Percentiles rank a stretch among this genome's conserved stretches.
phyloP scores from a whole-genome alignment of 805 yeast genomes.

The Candida jianshihensis region DNA sequence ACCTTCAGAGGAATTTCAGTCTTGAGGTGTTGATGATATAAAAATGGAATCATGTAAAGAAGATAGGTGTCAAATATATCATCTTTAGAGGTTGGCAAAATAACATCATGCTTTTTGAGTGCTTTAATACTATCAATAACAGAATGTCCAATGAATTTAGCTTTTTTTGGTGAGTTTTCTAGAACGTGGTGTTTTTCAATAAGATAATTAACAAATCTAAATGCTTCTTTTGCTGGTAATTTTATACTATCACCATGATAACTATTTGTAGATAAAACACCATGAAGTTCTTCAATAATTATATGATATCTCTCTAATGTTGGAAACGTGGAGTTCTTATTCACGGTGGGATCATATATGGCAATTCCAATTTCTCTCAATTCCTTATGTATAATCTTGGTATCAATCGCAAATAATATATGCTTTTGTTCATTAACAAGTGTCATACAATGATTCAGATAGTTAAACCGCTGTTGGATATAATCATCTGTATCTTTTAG shows the following conservation, averaged over 20 bases:
- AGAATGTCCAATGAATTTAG: constrained; percentile 5
- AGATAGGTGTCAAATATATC: constrained; percentile 9
- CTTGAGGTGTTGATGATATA: neutral
- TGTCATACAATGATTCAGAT: constrained; percentile 7
- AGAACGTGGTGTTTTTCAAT: constrained; percentile 2
- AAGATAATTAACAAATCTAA: constrained; percentile 4
- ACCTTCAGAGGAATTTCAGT: constrained; percentile 1
- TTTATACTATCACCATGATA: constrained; percentile 15
- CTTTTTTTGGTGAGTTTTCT: neutral
- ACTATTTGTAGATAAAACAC: constrained; percentile 15
- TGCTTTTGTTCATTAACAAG: constrained; percentile 7
- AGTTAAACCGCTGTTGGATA: constrained; percentile 5
- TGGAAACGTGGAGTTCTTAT: constrained; percentile 6
- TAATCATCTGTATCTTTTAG: neutral
- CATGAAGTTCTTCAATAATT: constrained; percentile 14
- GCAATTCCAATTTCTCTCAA: constrained; percentile 15
- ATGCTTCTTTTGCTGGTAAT: constrained; percentile 7
- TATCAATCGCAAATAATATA: constrained; percentile 6
- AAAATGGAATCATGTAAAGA: constrained; percentile 11
- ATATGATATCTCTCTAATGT: constrained; percentile 11
- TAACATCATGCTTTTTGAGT: constrained; percentile 1
- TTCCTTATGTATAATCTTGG: constrained; percentile 6
- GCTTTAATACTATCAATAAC: constrained; percentile 1
- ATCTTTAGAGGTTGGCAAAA: constrained; percentile 1
- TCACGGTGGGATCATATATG: constrained; percentile 14